Evolutionary conservation across 1,284 basidiomycete species (phyloP).

Genomic region (Gomphus bonarii): DNA sequence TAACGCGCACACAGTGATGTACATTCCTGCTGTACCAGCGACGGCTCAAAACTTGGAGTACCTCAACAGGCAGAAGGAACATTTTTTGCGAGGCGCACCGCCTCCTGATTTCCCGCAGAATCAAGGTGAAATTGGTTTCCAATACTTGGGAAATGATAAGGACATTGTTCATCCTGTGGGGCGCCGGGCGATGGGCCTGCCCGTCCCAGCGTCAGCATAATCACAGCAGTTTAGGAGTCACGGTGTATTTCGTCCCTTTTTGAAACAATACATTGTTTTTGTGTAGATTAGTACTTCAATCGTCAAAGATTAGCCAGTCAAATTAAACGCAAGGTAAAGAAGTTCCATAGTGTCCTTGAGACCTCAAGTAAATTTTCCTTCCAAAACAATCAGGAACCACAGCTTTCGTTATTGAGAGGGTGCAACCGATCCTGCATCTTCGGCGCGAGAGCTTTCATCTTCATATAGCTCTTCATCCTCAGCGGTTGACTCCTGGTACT

Average conservation of each 20-base stretch:
- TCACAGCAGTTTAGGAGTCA: neutral
- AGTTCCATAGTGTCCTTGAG: neutral
- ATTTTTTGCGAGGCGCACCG: constrained; percentile 48
- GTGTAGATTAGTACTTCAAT: neutral
- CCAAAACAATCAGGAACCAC: neutral
- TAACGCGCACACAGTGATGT: constrained; percentile 43
- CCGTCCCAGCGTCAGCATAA: neutral
- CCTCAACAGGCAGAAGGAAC: constrained; percentile 47
- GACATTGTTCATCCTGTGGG: constrained; percentile 41
- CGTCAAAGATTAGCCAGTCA: neutral
- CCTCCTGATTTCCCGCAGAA: constrained; percentile 70
- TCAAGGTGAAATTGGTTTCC: constrained; percentile 42
- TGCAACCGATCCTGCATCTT: constrained; percentile 9
- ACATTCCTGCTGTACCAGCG: constrained; percentile 72
- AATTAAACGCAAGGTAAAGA: neutral
- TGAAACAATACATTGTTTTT: neutral
- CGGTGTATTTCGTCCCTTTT: neutral
- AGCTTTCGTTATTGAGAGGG: constrained; percentile 5
- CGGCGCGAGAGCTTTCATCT: constrained; percentile 15
- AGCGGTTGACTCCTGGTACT: constrained; percentile 56
- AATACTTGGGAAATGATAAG: constrained; percentile 35
- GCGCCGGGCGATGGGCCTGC: constrained; percentile 44
- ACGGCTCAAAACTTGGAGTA: constrained; percentile 58
- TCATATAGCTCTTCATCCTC: constrained; percentile 30
- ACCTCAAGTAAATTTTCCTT: neutral